Evolutionary conservation across 306 rosid genomes (phyloP).

Genomic region (Cicer bijugum): DNA sequence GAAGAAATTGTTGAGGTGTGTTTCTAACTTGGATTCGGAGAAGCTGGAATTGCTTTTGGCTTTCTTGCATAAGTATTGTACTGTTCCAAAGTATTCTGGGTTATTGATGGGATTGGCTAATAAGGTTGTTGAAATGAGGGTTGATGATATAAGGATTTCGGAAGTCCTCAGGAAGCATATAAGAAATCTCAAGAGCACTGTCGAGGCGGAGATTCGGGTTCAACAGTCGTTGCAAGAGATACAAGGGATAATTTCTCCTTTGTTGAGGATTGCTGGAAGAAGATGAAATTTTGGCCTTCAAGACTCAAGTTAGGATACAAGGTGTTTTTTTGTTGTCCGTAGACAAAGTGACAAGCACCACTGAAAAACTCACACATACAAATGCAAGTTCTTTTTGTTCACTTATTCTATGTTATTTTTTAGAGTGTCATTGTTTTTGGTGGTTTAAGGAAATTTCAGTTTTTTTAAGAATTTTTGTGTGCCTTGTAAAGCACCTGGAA

Average conservation of each 20-base stretch:
- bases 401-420: neutral
- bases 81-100: slow-evolving; percentile 60
- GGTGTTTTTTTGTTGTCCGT: neutral
- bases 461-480: slow-evolving; percentile 31
- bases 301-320: neutral
- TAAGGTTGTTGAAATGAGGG: slow-evolving; percentile 77
- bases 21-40: slow-evolving; percentile 61
- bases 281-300: slow-evolving; percentile 53
- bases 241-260: slow-evolving; percentile 84
- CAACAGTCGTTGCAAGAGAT: slow-evolving; percentile 79
- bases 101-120: slow-evolving; percentile 71
- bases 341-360: no score
- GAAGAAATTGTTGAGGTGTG: slow-evolving; percentile 70
- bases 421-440: slow-evolving; percentile 29
- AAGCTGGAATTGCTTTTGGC: slow-evolving; percentile 64
- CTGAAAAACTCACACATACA: no score
- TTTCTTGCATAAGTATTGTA: slow-evolving; percentile 70
- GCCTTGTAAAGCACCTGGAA: slow-evolving; percentile 24
- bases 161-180: slow-evolving; percentile 53
- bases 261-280: slow-evolving; percentile 77
- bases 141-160: slow-evolving; percentile 65
- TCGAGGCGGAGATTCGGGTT: slow-evolving; percentile 75
- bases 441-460: slow-evolving; percentile 26
- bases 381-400: neutral
- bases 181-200: slow-evolving; percentile 73